These are phyloP conservation scores for Micractinium conductrix DNA, from an alignment of 139 green algal genomes.

Conservation along the genomic window DNA sequence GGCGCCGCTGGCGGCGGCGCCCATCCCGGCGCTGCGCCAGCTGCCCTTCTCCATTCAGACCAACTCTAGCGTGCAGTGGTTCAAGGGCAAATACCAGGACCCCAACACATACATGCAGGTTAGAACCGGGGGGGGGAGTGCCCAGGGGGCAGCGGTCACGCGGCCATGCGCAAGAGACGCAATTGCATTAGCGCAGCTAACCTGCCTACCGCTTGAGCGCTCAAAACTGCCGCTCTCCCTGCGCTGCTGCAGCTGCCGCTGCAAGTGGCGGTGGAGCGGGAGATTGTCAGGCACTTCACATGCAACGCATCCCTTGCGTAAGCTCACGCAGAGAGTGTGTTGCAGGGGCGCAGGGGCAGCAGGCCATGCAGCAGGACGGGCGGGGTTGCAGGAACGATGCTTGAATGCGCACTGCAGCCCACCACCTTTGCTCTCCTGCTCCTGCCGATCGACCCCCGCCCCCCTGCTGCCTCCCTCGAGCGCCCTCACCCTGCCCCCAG, in stretches of 20 bases:
- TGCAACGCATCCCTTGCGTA: not conserved
- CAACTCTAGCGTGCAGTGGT: constrained; percentile 66
- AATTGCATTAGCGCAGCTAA: no score
- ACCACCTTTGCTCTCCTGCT: no score
- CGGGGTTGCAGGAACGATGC: no score
- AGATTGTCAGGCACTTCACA: constrained; percentile 51
- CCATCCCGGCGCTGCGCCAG: not conserved
- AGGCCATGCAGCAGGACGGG: not conserved
- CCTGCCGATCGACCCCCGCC: no score
- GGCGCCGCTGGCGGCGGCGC: not conserved
- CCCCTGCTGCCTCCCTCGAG: no score
- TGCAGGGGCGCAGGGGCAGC: no score
- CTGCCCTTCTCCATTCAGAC: constrained; percentile 69
- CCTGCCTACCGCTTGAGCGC: no score
- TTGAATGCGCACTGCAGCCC: no score
- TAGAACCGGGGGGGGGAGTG: not conserved
- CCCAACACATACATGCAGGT: constrained; percentile 67
- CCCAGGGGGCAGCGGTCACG: not conserved
- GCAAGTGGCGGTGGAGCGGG: constrained; percentile 75
- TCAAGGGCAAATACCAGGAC: constrained; percentile 72
- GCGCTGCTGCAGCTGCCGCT: constrained; percentile 60
- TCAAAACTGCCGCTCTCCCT: not conserved
- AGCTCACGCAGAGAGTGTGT: no score
- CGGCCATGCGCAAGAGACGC: no score
- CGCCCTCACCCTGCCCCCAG: no score